Evolutionary conservation across 2,329 filamentous ascomycete genomes (phyloP).

Genomic region (Sporothrix protearum): DNA sequence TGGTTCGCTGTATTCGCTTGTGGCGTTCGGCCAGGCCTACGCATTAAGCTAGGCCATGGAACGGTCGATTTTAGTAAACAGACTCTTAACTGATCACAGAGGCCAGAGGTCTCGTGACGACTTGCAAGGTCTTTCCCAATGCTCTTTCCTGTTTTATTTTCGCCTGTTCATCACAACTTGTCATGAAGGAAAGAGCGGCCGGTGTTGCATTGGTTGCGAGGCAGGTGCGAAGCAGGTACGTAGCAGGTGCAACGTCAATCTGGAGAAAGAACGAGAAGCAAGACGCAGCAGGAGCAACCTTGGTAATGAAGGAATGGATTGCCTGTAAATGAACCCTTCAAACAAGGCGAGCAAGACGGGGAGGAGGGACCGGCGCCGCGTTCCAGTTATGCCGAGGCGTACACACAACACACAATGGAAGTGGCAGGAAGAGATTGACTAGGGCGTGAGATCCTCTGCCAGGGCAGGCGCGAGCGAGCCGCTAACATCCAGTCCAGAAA

Average conservation of each 20-base stretch:
- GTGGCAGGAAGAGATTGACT: slow-evolving; percentile 4
- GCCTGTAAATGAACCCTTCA: not conserved
- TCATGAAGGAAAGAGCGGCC: not conserved
- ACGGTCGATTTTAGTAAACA: not conserved
- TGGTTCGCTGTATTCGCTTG: not conserved
- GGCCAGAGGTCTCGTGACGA: slow-evolving; percentile 1
- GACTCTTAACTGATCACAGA: not conserved
- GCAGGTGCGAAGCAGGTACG: not conserved
- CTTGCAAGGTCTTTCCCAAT: not conserved
- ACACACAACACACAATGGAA: not conserved
- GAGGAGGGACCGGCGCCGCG: slow-evolving; percentile 7
- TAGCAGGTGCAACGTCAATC: not conserved
- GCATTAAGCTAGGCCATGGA: not conserved
- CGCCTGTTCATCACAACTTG: not conserved
- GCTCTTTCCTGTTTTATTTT: not conserved
- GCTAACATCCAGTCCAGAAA: not conserved
- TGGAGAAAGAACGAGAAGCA: not conserved
- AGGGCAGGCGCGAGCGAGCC: slow-evolving; percentile 10
- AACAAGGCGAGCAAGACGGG: not conserved
- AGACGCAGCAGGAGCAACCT: not conserved
- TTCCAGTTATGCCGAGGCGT: slow-evolving; percentile 19
- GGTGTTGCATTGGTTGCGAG: not conserved
- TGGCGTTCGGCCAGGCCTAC: slow-evolving; percentile 12
- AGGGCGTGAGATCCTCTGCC: slow-evolving; percentile 5
- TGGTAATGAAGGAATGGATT: not conserved